Evolutionary conservation across 768 basidiomycete genomes (phyloP).

Genomic region (Naganishia friedmannii): DNA sequence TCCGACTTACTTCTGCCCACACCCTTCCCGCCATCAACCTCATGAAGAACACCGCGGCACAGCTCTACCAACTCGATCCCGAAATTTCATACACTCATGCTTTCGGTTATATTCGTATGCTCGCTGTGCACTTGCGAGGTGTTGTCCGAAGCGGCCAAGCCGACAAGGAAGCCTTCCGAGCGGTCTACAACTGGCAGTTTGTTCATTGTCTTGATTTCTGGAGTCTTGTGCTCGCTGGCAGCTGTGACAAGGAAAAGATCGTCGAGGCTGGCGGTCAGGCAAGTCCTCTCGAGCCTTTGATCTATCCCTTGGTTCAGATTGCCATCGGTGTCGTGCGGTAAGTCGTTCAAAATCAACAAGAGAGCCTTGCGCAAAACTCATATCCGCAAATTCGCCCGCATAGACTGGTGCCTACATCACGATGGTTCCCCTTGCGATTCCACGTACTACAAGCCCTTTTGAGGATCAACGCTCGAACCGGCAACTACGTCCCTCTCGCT

Average conservation of each 20-base stretch:
- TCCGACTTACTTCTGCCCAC: constrained; percentile 78
- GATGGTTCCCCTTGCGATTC: constrained; percentile 91
- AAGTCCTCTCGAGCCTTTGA: constrained; percentile 78
- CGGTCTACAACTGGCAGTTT: constrained; percentile 99
- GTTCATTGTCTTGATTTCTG: constrained; percentile 95
- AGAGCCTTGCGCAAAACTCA: neutral
- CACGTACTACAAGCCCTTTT: constrained; percentile 85
- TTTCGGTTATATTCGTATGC: constrained; percentile 89
- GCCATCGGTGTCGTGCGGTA: constrained; percentile 88
- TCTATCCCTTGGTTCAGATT: constrained; percentile 94
- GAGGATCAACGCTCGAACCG: constrained; percentile 76
- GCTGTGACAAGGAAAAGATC: constrained; percentile 66
- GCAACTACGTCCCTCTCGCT: constrained; percentile 79
- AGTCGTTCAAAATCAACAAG: constrained; percentile 41
- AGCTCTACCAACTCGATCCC: constrained; percentile 73
- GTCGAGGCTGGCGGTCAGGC: constrained; percentile 59
- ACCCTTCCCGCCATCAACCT: constrained; percentile 87
- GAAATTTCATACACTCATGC: constrained; percentile 74
- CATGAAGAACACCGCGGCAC: constrained; percentile 96
- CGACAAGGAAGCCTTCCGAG: constrained; percentile 77
- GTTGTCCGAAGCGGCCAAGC: constrained; percentile 39
- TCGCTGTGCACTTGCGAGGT: constrained; percentile 81
- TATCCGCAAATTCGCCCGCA: neutral
- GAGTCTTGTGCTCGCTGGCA: constrained; percentile 78
- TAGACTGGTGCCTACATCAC: constrained; percentile 82